phyloP scores from a whole-genome alignment of 2,329 filamentous ascomycete species.

The Didymella pinodella region DNA sequence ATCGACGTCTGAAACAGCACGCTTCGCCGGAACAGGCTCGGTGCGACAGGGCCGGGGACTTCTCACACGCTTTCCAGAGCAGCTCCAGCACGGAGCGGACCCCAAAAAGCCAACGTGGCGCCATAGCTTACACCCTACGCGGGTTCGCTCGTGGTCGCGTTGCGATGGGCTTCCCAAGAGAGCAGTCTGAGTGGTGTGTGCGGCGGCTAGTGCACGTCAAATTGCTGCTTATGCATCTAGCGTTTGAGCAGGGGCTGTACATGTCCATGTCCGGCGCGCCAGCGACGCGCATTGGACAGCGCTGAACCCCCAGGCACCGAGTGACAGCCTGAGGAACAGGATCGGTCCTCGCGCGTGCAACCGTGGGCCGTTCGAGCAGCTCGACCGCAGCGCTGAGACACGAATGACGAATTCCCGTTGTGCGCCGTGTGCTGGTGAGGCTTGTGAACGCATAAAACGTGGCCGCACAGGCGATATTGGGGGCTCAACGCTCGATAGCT shows the following conservation, averaged over 20 bases:
- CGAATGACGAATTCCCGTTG: slow-evolving; percentile 8
- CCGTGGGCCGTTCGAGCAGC: slow-evolving; percentile 3
- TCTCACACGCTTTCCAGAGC: slow-evolving; percentile 31
- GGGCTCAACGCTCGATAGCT: slow-evolving; percentile 15
- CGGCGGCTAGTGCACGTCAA: slow-evolving; percentile 14
- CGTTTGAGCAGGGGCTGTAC: slow-evolving; percentile 19
- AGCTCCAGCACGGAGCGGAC: slow-evolving; percentile 13
- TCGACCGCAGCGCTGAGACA: slow-evolving; percentile 8
- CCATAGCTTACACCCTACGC: slow-evolving; percentile 9
- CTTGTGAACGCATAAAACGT: slow-evolving; percentile 4
- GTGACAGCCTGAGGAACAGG: slow-evolving; percentile 11
- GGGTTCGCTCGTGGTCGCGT: slow-evolving; percentile 13
- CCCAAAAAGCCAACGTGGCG: slow-evolving; percentile 17
- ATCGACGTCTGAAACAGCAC: slow-evolving; percentile 22
- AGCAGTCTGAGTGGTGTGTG: slow-evolving; percentile 15
- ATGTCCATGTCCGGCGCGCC: slow-evolving; percentile 1
- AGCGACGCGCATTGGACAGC: slow-evolving; percentile 11
- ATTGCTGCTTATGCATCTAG: slow-evolving; percentile 9
- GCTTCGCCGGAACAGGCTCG: slow-evolving; percentile 8
- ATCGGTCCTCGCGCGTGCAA: slow-evolving; percentile 6
- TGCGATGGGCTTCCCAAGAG: slow-evolving; percentile 19
- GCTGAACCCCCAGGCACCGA: slow-evolving; percentile 2
- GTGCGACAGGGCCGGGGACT: slow-evolving; percentile 4
- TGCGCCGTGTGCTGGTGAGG: slow-evolving; percentile 1
- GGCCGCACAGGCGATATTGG: slow-evolving; percentile 17